phyloP scores from a whole-genome alignment of 257 asterid genomes.

The Rubia yunnanensis region DNA sequence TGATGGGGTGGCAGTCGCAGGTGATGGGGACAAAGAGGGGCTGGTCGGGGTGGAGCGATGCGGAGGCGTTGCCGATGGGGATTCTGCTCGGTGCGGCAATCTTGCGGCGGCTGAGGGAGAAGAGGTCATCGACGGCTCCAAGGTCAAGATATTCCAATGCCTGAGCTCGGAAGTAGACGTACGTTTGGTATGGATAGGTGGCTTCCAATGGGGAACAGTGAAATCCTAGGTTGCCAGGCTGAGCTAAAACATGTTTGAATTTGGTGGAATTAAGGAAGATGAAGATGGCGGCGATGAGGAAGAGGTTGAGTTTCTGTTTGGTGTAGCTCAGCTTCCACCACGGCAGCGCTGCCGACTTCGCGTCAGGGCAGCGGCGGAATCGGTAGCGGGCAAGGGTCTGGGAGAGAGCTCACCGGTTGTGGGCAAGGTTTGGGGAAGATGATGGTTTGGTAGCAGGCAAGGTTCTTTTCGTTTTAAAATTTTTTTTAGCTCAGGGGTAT shows the following conservation, averaged over 20 bases:
- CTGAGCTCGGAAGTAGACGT: constrained; percentile 53
- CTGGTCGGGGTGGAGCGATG: constrained; percentile 46
- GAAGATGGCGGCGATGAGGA: constrained; percentile 12
- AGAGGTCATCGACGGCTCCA: constrained; percentile 74
- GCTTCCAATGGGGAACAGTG: constrained; percentile 43
- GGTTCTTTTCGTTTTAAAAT: no score
- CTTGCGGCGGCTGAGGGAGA: constrained; percentile 63
- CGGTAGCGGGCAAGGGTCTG: no score
- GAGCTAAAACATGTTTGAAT: constrained; percentile 15
- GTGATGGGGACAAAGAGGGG: constrained; percentile 54
- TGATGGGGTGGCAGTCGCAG: constrained; percentile 67
- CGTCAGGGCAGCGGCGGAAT: no score
- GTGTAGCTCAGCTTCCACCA: no score
- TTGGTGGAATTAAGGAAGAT: constrained; percentile 17
- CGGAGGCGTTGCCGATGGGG: constrained; percentile 36
- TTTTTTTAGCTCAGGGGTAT: no score
- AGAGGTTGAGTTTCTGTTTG: constrained; percentile 13
- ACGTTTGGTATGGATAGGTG: constrained; percentile 52
- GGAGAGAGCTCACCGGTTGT: no score
- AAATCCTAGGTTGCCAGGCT: constrained; percentile 54
- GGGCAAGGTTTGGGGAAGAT: no score
- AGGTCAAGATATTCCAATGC: constrained; percentile 54
- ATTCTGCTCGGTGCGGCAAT: constrained; percentile 67
- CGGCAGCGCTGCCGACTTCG: no score
- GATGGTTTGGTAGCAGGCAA: no score